A percentile compares a stretch with the other conserved stretches of the same genome.
phyloP scores from a whole-genome alignment of 139 green algal species.

The Picochlorum sp. region DNA sequence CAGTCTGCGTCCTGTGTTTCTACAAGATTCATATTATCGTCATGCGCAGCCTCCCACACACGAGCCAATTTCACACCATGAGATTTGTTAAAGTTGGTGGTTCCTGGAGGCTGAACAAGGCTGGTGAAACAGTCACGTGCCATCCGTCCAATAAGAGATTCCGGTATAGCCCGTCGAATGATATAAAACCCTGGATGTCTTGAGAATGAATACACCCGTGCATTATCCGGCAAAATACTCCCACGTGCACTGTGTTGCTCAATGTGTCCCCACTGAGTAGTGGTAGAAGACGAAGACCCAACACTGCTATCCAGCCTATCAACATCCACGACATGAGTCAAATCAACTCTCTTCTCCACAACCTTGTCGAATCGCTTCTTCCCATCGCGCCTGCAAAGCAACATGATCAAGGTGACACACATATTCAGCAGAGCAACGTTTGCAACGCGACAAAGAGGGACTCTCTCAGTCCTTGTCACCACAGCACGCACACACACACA shows the following conservation, averaged over 20 bases:
- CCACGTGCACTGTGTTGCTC: no score
- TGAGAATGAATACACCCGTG: conserved; percentile 8
- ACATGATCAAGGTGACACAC: not conserved
- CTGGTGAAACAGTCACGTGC: conserved; percentile 20
- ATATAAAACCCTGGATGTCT: conserved; percentile 42
- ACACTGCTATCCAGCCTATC: not conserved
- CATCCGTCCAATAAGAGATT: conserved; percentile 26
- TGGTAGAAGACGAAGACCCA: not conserved
- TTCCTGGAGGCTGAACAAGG: conserved; percentile 42
- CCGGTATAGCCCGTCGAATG: conserved; percentile 32
- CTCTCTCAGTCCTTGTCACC: not conserved
- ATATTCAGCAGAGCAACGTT: not conserved
- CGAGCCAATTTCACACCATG: conserved; percentile 19
- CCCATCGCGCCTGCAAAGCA: conserved; percentile 25
- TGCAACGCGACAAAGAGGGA: no score
- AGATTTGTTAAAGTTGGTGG: conserved; percentile 43
- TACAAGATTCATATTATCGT: not conserved
- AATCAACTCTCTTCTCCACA: conserved; percentile 24
- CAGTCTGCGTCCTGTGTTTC: not conserved
- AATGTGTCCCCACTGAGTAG: not conserved
- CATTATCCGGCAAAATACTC: no score
- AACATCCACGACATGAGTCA: conserved; percentile 43
- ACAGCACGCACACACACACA: not conserved
- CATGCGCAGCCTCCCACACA: conserved; percentile 35
- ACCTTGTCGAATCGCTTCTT: conserved; percentile 18